Evolutionary conservation across 208 protist species (phyloP).

Genomic region (Trypanosomatidae sp.): DNA sequence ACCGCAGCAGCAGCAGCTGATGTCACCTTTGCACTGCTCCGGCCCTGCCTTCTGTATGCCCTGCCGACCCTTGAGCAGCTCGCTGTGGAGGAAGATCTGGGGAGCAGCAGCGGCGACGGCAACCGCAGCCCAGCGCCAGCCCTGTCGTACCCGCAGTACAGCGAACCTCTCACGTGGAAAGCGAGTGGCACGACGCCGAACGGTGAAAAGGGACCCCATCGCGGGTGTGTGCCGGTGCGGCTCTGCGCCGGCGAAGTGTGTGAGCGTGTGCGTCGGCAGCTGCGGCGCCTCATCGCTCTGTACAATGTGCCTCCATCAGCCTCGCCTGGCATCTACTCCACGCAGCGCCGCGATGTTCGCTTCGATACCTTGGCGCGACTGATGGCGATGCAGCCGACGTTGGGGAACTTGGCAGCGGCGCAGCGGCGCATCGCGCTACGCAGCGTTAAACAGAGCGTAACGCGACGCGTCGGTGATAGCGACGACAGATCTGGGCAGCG

Average conservation of each 20-base stretch:
- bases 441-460: background rate
- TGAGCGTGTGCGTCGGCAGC: constrained; percentile 21
- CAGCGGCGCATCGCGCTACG: constrained; percentile 14
- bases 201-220: background rate
- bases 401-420: constrained; percentile 3
- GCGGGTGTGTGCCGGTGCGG: constrained; percentile 3
- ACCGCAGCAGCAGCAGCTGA: constrained; percentile 1
- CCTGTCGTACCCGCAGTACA: constrained; percentile 12
- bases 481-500: background rate
- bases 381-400: constrained; percentile 18
- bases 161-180: constrained; percentile 17
- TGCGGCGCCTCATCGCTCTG: constrained; percentile 16
- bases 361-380: constrained; percentile 15
- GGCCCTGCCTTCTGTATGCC: constrained; percentile 28
- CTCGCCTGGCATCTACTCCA: background rate
- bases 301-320: background rate
- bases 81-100: constrained; percentile 18
- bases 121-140: background rate
- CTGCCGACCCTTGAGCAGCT: constrained; percentile 24
- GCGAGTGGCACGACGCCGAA: no score
- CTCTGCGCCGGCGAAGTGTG: constrained; percentile 30
- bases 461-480: background rate
- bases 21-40: constrained; percentile 24
- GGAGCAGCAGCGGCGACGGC: background rate
- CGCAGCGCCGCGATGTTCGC: constrained; percentile 1